phyloP scores from a whole-genome alignment of 176 grass and related monocot species.

The Tillandsia leiboldiana region DNA sequence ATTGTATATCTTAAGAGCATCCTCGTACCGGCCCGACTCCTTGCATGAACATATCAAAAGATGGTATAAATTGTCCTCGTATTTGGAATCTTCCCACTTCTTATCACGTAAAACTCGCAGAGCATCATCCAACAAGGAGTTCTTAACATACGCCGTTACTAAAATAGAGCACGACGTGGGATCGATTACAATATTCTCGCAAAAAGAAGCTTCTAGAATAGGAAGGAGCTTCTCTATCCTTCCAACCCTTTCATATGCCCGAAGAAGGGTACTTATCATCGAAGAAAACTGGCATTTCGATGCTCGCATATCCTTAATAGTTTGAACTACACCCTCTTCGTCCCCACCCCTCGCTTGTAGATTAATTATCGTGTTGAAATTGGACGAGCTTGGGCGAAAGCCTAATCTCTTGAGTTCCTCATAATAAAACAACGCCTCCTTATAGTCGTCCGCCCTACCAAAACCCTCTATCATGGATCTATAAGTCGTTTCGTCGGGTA shows the following conservation, averaged over 20 bases:
- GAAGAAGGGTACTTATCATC: slow-evolving; percentile 57
- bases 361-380: slow-evolving; percentile 85
- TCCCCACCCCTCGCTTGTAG: slow-evolving; percentile 65
- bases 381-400: slow-evolving; percentile 69
- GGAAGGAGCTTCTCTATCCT: slow-evolving; percentile 46
- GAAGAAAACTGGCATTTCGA: slow-evolving; percentile 56
- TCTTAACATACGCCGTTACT: slow-evolving; percentile 56
- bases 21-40: slow-evolving; percentile 43
- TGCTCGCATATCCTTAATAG: slow-evolving; percentile 58
- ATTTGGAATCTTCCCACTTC: slow-evolving; percentile 70
- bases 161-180: slow-evolving; percentile 77
- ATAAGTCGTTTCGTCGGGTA: slow-evolving; percentile 79
- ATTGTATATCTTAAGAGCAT: slow-evolving; percentile 58
- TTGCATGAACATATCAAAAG: slow-evolving; percentile 85
- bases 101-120: slow-evolving; percentile 61
- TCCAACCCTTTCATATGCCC: slow-evolving; percentile 52
- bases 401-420: slow-evolving; percentile 52
- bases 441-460: slow-evolving; percentile 50
- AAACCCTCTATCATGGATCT: slow-evolving; percentile 95
- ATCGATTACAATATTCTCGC: slow-evolving; percentile 56
- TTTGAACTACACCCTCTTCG: slow-evolving; percentile 37
- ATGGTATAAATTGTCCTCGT: slow-evolving; percentile 83
- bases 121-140: slow-evolving; percentile 64
- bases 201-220: slow-evolving; percentile 57
- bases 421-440: slow-evolving; percentile 52